These are phyloP conservation scores for Leucocoprinus sp. DNA, from an alignment of 768 basidiomycete species.

Conservation along the genomic window DNA sequence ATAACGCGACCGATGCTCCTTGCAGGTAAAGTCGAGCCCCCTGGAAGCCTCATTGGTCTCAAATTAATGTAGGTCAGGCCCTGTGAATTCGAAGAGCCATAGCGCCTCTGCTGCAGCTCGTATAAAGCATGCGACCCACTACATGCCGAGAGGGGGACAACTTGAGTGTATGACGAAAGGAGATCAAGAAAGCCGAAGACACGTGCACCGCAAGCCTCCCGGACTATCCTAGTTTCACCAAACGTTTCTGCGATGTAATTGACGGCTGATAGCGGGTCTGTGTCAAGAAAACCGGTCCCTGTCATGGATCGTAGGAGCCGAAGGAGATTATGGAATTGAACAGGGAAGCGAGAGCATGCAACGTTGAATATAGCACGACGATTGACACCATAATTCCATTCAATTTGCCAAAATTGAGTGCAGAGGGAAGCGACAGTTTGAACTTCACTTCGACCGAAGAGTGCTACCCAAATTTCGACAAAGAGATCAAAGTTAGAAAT, in stretches of 20 bases:
- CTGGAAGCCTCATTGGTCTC: constrained; percentile 64
- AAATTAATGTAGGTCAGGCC: constrained; percentile 55
- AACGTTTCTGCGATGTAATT: constrained; percentile 32
- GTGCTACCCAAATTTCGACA: constrained; percentile 68
- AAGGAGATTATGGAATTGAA: constrained; percentile 62
- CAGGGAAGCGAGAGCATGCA: constrained; percentile 74
- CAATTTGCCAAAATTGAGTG: constrained; percentile 75
- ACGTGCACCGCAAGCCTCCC: constrained; percentile 52
- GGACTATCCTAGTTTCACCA: constrained; percentile 21
- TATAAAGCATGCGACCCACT: constrained; percentile 65
- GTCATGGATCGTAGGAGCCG: constrained; percentile 72
- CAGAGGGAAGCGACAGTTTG: constrained; percentile 61
- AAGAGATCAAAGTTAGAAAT: constrained; percentile 67
- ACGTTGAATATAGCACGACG: constrained; percentile 81
- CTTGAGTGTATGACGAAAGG: constrained; percentile 67
- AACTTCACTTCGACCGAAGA: constrained; percentile 72
- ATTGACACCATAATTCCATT: constrained; percentile 57
- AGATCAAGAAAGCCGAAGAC: constrained; percentile 72
- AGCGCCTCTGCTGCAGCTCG: constrained; percentile 57
- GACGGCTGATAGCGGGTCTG: constrained; percentile 53
- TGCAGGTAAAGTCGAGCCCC: constrained; percentile 62
- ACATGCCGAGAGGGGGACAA: constrained; percentile 55
- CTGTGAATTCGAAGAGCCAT: constrained; percentile 37
- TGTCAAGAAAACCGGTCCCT: constrained; percentile 68
- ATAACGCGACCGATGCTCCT: constrained; percentile 63